Base-by-base conservation (phyloP, 306 rosid species). In the Morella rubra region DNA sequence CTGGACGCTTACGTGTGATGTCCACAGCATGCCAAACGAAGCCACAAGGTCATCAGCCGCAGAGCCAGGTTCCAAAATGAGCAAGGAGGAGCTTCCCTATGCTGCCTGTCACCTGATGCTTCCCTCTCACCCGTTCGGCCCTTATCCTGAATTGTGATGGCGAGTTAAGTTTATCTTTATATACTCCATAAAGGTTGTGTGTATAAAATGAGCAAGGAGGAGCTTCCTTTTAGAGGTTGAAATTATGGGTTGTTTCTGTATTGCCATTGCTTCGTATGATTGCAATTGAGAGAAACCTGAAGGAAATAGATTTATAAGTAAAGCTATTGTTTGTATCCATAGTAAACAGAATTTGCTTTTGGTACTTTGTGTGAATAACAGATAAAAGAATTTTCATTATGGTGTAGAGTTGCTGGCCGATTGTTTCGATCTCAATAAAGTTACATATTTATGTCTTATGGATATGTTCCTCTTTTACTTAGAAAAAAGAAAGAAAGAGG, bases 1-100 rank as follows among this genome's bases (percentile, higher is more conserved):
- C 98, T 15, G 77, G 86, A 74, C 89, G 90, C 18, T 76, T 93
- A 84, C 91, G 93, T 44, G 84, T 81, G 56, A 93, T 93, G 98
- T 84, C 98, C 5, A 83, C 89, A 13, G 90, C 93, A 74, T 49
- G 84, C 82, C 91, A 83, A 74, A 78, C 89, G 49, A 90, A 90
- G 81, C 77, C 82, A 59, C 81, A 67, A n/a, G 83, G 58, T 80
- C 80, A 76, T 74, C 81, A 81, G 42, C 79, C 50, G 44, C 87
- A 78, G 59, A 72, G 68, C 77, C 76, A 78, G 75, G 65, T 60
- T 52, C 82, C 86, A 62, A 85, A 85, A 77, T 85, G 83, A 76
- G 37, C 37, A 32, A 32, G 37, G 37, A 32, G 37, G 3, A 32
- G 37, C 37, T 32, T 32, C 3, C 37, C 37, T 32, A 3, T 32